Evolutionary conservation across 768 basidiomycete genomes (phyloP).

Genomic region (Lenzites betulinus): DNA sequence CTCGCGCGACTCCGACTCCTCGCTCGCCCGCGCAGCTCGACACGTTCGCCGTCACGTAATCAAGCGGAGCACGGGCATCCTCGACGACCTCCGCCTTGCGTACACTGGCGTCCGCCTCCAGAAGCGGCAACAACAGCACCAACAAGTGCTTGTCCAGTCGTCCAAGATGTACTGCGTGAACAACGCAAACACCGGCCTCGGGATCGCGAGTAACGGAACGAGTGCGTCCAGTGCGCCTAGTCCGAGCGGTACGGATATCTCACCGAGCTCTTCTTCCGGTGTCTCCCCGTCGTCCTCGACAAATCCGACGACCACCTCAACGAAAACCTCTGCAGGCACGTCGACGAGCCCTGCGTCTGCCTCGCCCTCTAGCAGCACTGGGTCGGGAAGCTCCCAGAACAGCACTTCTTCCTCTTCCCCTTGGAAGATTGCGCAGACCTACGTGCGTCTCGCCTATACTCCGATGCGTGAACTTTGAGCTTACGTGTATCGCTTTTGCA

Average conservation of each 20-base stretch:
- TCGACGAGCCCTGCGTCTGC: constrained; percentile 25
- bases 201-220: constrained; percentile 5
- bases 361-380: constrained; percentile 4
- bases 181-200: constrained; percentile 12
- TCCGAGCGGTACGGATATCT: constrained; percentile 17
- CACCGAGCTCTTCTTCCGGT: constrained; percentile 1
- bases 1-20: constrained; percentile 34
- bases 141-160: constrained; percentile 7
- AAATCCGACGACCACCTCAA: neutral
- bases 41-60: constrained; percentile 56
- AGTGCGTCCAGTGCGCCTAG: constrained; percentile 39
- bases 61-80: constrained; percentile 60
- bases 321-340: constrained; percentile 17
- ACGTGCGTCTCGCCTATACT: constrained; percentile 43
- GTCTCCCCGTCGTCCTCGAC: constrained; percentile 9
- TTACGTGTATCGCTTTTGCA: constrained; percentile 25
- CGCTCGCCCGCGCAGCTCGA: constrained; percentile 46
- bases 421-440: constrained; percentile 56
- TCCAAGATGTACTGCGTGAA: constrained; percentile 27
- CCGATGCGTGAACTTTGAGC: neutral
- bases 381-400: neutral
- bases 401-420: constrained; percentile 16
- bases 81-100: constrained; percentile 68
- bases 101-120: constrained; percentile 53
- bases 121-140: constrained; percentile 7